phyloP scores from a whole-genome alignment of 1,139 yeast species.

The Kodamaea fungicola region DNA sequence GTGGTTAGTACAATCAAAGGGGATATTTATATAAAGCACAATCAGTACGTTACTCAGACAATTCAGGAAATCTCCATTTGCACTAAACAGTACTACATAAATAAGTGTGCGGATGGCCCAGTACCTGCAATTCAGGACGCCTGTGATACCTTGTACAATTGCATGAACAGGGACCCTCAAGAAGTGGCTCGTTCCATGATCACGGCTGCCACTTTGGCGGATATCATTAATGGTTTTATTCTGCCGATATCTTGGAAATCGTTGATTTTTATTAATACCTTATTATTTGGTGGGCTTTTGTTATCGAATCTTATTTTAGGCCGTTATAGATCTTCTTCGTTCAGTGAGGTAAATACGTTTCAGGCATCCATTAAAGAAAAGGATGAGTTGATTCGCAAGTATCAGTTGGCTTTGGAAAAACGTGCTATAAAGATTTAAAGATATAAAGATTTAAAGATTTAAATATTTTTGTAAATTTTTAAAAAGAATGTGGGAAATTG shows the following conservation, averaged over 20 bases:
- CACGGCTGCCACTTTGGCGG: conserved; percentile 81
- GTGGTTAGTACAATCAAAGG: conserved; percentile 59
- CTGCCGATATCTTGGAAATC: conserved; percentile 77
- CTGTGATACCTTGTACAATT: conserved; percentile 74
- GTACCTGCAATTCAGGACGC: conserved; percentile 74
- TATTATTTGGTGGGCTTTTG: conserved; percentile 42
- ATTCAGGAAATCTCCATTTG: conserved; percentile 69
- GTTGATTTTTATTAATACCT: conserved; percentile 43
- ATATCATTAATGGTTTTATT: conserved; percentile 72
- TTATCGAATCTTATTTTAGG: conserved; percentile 42
- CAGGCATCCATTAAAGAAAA: conserved; percentile 6
- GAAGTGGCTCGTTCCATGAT: conserved; percentile 73
- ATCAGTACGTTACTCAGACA: conserved; percentile 56
- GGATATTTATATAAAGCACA: conserved; percentile 71
- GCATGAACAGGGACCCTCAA: conserved; percentile 85
- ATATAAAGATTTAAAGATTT: no score
- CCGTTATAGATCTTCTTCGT: conserved; percentile 17
- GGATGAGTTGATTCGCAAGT: conserved; percentile 7
- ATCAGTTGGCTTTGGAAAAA: not conserved
- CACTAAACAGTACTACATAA: conserved; percentile 63
- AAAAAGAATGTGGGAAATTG: no score
- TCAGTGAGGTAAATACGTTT: not conserved
- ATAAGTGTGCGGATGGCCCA: conserved; percentile 53
- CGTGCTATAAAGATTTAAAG: not conserved
- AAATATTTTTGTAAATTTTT: no score